Percentiles rank a stretch among this genome's conserved stretches.
Evolutionary conservation across 2,329 filamentous ascomycete species (phyloP).

Genomic region (Cadophora luteo-olivacea): DNA sequence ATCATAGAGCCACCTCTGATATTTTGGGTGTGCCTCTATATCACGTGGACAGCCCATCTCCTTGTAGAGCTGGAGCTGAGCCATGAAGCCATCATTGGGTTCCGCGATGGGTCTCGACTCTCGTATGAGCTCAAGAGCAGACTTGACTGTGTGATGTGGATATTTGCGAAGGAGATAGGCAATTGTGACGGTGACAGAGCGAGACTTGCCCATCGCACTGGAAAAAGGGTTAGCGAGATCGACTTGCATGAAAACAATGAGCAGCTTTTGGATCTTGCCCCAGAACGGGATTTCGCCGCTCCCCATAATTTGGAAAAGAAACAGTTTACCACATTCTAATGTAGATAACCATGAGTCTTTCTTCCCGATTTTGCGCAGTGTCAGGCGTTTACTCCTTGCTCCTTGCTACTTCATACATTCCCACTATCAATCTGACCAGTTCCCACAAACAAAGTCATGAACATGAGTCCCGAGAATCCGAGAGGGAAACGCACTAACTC

Average conservation of each 20-base stretch:
- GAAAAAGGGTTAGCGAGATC: conserved; percentile 28
- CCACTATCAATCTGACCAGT: background rate
- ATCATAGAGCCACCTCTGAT: conserved; percentile 79
- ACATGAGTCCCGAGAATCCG: background rate
- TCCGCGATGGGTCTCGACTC: conserved; percentile 78
- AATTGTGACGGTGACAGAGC: conserved; percentile 82
- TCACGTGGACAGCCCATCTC: conserved; percentile 80
- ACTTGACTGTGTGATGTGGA: conserved; percentile 53
- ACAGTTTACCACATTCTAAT: background rate
- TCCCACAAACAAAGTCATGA: background rate
- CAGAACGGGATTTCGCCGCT: background rate
- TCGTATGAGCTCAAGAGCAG: conserved; percentile 72
- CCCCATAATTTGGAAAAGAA: background rate
- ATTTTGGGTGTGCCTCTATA: conserved; percentile 73
- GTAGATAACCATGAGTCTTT: background rate
- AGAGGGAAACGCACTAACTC: conserved; percentile 47
- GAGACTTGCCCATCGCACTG: conserved; percentile 96
- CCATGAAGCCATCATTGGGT: conserved; percentile 91
- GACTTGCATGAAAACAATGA: conserved; percentile 16
- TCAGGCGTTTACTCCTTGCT: background rate
- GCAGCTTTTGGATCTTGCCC: background rate
- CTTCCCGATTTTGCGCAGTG: background rate
- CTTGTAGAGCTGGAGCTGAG: conserved; percentile 86
- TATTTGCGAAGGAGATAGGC: conserved; percentile 82
- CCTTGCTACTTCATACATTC: background rate